Evolutionary conservation across 208 protist genomes (phyloP).

Genomic region (Angomonas ambiguus): DNA sequence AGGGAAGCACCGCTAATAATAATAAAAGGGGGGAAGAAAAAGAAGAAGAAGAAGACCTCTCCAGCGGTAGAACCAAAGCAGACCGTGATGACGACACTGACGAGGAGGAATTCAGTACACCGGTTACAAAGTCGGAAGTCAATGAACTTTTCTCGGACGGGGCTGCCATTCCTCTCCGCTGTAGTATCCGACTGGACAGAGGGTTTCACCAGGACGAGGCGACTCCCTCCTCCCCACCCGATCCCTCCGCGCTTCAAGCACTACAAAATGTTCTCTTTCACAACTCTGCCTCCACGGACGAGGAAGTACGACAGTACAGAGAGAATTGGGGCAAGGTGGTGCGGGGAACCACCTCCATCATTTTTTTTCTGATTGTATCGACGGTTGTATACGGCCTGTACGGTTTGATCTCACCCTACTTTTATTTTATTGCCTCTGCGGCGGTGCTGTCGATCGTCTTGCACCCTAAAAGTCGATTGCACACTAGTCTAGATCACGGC

Average conservation of each 20-base stretch:
- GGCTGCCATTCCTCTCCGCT: conserved; percentile 11
- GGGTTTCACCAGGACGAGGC: neutral
- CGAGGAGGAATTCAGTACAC: too few relatives aligned
- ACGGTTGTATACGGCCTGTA: conserved; percentile 38
- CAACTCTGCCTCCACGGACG: neutral
- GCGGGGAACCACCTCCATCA: conserved; percentile 38
- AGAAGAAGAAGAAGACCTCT: too few relatives aligned
- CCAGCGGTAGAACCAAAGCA: too few relatives aligned
- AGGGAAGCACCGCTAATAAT: too few relatives aligned
- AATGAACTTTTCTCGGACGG: too few relatives aligned
- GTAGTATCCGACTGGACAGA: neutral
- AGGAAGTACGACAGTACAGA: conserved; percentile 12
- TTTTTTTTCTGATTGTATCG: conserved; percentile 46
- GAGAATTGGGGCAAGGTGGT: conserved; percentile 44
- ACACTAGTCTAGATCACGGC: conserved; percentile 22
- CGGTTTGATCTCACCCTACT: conserved; percentile 49
- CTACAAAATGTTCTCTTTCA: neutral
- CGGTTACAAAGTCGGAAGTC: too few relatives aligned
- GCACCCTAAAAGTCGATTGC: conserved; percentile 42
- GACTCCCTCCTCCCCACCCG: neutral
- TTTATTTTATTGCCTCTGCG: conserved; percentile 38
- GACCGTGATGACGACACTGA: too few relatives aligned
- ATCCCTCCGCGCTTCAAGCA: neutral
- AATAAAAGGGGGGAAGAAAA: too few relatives aligned
- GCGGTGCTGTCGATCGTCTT: conserved; percentile 60